These are phyloP conservation scores for Porogramme epimiltina DNA, from an alignment of 1,284 basidiomycete genomes.

Conservation along the genomic window DNA sequence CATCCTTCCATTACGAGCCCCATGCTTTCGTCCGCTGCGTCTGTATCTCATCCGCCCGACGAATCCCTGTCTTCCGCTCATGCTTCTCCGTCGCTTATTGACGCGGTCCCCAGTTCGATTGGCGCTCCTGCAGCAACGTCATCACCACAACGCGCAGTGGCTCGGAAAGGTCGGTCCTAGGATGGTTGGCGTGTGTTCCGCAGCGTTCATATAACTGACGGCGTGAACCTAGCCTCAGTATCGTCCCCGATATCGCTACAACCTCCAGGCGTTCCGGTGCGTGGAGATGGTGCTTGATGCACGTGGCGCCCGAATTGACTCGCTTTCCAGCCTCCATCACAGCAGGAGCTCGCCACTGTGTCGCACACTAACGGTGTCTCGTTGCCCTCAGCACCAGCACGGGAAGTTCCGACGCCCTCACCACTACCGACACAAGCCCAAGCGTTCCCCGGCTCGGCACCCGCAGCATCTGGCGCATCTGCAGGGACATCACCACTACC, in stretches of 20 bases:
- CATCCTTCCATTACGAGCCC: conserved; percentile 80
- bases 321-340: conserved; percentile 28
- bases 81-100: conserved; percentile 72
- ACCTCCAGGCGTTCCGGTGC: conserved; percentile 21
- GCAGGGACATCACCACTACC: conserved; percentile 30
- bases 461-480: conserved; percentile 20
- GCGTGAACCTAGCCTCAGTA: conserved; percentile 20
- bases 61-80: conserved; percentile 70
- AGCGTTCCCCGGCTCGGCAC: conserved; percentile 39
- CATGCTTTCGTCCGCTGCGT: conserved; percentile 70
- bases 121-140: conserved; percentile 56
- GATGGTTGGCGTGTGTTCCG: background rate
- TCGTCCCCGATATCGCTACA: conserved; percentile 25
- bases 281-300: conserved; percentile 14
- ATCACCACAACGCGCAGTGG: conserved; percentile 44
- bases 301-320: conserved; percentile 6
- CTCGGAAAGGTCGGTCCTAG: conserved; percentile 25
- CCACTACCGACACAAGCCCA: conserved; percentile 68
- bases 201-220: background rate
- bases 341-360: conserved; percentile 26
- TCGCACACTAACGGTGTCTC: conserved; percentile 25
- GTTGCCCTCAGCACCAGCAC: conserved; percentile 15
- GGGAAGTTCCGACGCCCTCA: conserved; percentile 42
- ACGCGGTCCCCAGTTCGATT: conserved; percentile 59
- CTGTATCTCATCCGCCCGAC: conserved; percentile 69